Percentiles rank a stretch among this genome's conserved stretches.
Conservation (phyloP, 805 yeast species). For the Myxozyma geophila region DNA sequence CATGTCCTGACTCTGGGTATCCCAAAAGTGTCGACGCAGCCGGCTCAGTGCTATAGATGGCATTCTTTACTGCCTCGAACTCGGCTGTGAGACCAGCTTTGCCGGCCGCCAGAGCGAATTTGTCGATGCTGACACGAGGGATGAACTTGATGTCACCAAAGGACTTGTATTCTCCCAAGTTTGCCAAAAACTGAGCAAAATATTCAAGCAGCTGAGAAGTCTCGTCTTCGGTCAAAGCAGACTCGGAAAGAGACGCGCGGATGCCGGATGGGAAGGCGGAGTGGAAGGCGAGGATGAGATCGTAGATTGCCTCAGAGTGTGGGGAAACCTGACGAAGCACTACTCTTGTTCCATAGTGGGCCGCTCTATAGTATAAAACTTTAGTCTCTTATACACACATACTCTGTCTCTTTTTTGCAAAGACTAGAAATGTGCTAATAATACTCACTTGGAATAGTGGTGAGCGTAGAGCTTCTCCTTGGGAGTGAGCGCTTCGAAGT, state of each 20-base stretch:
- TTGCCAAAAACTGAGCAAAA: slow-evolving; percentile 64
- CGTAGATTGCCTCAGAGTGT: slow-evolving; percentile 76
- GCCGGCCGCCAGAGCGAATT: slow-evolving; percentile 55
- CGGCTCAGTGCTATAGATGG: slow-evolving; percentile 57
- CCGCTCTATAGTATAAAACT: slow-evolving; percentile 50
- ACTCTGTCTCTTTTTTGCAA: neutral
- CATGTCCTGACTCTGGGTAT: slow-evolving; percentile 76
- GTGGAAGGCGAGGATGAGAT: slow-evolving; percentile 68
- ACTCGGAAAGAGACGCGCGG: neutral
- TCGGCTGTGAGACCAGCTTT: slow-evolving; percentile 45
- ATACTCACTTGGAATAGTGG: slow-evolving; percentile 60
- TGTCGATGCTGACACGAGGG: slow-evolving; percentile 59
- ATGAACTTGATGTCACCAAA: slow-evolving; percentile 88
- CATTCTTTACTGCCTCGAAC: slow-evolving; percentile 44
- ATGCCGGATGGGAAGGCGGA: slow-evolving; percentile 48
- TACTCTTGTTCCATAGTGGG: slow-evolving; percentile 81
- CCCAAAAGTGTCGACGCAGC: slow-evolving; percentile 65
- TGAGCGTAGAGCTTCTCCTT: slow-evolving; percentile 77
- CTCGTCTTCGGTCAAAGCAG: slow-evolving; percentile 46
- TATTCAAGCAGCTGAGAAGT: slow-evolving; percentile 59
- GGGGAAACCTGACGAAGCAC: slow-evolving; percentile 81
- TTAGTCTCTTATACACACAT: neutral
- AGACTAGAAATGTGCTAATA: neutral
- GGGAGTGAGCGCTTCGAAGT: slow-evolving; percentile 65
- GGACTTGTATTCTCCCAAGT: slow-evolving; percentile 77